Percentiles rank a stretch among this genome's conserved stretches.
Evolutionary conservation across 164 flowering plant genomes (phyloP).

Genomic region (Aristolochia contorta): DNA sequence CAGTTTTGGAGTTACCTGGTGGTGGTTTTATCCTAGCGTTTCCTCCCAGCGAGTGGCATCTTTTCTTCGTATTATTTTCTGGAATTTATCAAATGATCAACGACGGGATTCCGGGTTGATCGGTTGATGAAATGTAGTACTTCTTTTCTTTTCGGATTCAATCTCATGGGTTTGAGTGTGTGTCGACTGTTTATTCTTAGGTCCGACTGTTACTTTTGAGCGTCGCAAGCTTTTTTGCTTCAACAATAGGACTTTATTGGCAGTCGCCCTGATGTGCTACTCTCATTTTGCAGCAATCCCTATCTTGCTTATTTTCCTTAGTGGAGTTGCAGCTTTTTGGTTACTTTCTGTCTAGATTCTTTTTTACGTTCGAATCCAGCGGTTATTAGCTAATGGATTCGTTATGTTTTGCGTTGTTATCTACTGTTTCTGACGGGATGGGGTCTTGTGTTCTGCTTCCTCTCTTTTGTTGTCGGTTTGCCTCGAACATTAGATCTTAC

Average conservation of each 20-base stretch:
- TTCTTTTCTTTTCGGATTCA: not conserved
- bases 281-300: not conserved
- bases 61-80: too few relatives aligned
- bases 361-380: not conserved
- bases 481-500: not conserved
- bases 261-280: not conserved
- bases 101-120: slow-evolving; percentile 2
- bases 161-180: too few relatives aligned
- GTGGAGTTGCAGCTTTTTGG: slow-evolving; percentile 4
- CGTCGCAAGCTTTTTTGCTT: not conserved
- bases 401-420: not conserved
- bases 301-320: not conserved
- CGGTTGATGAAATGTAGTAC: not conserved
- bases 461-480: not conserved
- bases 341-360: slow-evolving; percentile 2
- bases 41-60: too few relatives aligned
- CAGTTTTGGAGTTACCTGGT: too few relatives aligned
- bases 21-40: too few relatives aligned
- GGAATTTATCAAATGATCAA: too few relatives aligned
- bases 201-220: not conserved
- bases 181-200: too few relatives aligned
- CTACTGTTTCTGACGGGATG: not conserved
- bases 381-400: not conserved
- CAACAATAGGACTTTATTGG: not conserved
- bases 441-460: not conserved